Evolutionary conservation across 2,329 filamentous ascomycete species (phyloP).

Genomic region (Colletotrichum somersetense): DNA sequence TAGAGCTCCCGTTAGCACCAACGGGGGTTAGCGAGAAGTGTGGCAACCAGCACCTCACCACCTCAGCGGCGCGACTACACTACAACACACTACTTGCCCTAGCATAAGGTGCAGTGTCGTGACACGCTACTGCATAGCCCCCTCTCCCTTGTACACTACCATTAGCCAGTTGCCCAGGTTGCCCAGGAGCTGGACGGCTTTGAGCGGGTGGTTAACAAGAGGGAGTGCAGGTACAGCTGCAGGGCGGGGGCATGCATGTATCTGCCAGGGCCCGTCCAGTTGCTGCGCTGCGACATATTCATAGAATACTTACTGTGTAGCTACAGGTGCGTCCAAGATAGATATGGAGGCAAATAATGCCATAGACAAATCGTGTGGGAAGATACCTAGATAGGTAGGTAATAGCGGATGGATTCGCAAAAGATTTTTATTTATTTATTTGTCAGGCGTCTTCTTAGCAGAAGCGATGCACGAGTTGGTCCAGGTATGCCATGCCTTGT

Average conservation of each 20-base stretch:
- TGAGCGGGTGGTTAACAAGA: constrained; percentile 20
- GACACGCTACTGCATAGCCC: constrained; percentile 6
- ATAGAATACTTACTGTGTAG: neutral
- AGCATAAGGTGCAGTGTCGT: neutral
- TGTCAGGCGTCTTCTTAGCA: neutral
- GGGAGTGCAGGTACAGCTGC: constrained; percentile 31
- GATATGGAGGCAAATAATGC: neutral
- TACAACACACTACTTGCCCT: neutral
- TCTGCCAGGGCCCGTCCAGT: constrained; percentile 36
- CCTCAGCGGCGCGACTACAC: constrained; percentile 12
- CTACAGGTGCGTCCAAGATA: constrained; percentile 11
- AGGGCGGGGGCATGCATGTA: constrained; percentile 12
- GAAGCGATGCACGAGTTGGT: neutral
- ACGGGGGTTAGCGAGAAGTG: constrained; percentile 12
- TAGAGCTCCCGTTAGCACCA: constrained; percentile 10
- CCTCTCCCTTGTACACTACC: neutral
- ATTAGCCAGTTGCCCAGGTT: constrained; percentile 22
- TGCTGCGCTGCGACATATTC: neutral
- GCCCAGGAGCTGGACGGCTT: constrained; percentile 25
- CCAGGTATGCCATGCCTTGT: neutral
- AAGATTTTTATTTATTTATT: neutral
- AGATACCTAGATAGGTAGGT: too few species aligned
- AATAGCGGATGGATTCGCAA: neutral
- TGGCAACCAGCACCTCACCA: constrained; percentile 33
- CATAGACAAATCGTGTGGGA: neutral